phyloP scores from a whole-genome alignment of 805 yeast species.

The Starmera dryadoides region DNA sequence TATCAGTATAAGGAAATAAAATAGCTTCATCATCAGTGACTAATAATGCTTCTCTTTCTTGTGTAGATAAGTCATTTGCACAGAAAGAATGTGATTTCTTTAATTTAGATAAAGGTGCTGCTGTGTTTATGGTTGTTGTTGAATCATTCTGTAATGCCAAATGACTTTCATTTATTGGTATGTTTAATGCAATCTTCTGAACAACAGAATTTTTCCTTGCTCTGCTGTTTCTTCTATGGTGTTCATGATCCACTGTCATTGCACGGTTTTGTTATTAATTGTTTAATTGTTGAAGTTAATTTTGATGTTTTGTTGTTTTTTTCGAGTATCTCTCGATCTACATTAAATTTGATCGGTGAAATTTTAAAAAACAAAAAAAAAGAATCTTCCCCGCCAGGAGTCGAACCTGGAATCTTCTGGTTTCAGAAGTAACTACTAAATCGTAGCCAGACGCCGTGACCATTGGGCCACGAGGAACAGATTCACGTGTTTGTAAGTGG shows the following conservation, averaged over 20 bases:
- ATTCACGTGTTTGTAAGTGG: too few relatives aligned
- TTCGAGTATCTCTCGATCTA: too few relatives aligned
- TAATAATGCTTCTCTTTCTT: neutral
- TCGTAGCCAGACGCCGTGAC: slow-evolving; percentile 62
- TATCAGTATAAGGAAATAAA: slow-evolving; percentile 21
- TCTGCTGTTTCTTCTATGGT: slow-evolving; percentile 20
- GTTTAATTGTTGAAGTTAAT: neutral
- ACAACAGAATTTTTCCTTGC: slow-evolving; percentile 58
- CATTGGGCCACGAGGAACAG: slow-evolving; percentile 60
- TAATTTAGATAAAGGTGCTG: neutral
- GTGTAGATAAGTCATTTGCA: neutral
- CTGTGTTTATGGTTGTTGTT: neutral
- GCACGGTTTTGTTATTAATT: neutral
- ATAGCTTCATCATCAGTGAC: neutral
- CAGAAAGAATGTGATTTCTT: neutral
- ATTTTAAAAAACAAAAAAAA: neutral
- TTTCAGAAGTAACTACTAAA: slow-evolving; percentile 11
- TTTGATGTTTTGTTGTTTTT: too few relatives aligned
- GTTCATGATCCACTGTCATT: slow-evolving; percentile 9
- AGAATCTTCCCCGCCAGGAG: slow-evolving; percentile 4
- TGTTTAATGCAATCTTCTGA: slow-evolving; percentile 48
- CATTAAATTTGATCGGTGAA: too few relatives aligned
- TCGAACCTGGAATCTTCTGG: slow-evolving; percentile 5
- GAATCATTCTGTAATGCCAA: neutral
- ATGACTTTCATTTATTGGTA: slow-evolving; percentile 30